Percentiles rank a stretch among this genome's conserved stretches.
These are phyloP conservation scores for Phyllosticta capitalensis DNA, from an alignment of 2,329 filamentous ascomycete species.

Conservation along the genomic window DNA sequence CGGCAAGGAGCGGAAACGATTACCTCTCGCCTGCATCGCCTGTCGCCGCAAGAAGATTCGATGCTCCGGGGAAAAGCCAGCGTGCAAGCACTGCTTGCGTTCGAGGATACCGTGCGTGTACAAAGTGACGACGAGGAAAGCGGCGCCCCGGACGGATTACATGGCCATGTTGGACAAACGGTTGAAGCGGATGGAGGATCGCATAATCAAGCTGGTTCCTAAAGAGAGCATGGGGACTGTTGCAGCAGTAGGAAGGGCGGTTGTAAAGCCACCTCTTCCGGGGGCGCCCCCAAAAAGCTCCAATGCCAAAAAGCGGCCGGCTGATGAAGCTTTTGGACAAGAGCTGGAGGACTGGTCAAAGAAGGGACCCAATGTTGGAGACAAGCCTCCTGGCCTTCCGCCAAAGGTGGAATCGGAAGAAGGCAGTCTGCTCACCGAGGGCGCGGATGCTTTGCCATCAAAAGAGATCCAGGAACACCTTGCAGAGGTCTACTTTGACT, in stretches of 20 bases:
- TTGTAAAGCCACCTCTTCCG: conserved; percentile 69
- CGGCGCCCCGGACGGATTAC: conserved; percentile 89
- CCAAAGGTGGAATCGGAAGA: conserved; percentile 57
- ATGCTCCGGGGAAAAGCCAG: conserved; percentile 94
- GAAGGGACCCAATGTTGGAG: conserved; percentile 27
- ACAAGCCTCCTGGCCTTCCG: conserved; percentile 39
- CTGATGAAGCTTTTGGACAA: conserved; percentile 77
- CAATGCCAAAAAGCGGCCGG: conserved; percentile 64
- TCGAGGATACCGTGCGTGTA: conserved; percentile 94
- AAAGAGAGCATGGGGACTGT: conserved; percentile 68
- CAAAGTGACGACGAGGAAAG: conserved; percentile 91
- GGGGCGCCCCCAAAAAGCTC: conserved; percentile 47
- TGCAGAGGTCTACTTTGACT: conserved; percentile 90
- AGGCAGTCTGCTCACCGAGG: conserved; percentile 68
- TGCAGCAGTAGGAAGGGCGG: conserved; percentile 61
- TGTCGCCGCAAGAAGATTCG: conserved; percentile 96
- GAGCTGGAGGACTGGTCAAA: conserved; percentile 77
- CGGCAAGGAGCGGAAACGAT: conserved; percentile 86
- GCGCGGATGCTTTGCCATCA: conserved; percentile 69
- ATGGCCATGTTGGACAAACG: conserved; percentile 99
- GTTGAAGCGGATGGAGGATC: conserved; percentile 92
- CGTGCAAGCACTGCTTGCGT: conserved; percentile 89
- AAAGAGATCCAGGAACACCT: conserved; percentile 89
- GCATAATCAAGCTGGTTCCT: conserved; percentile 90
- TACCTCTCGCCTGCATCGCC: conserved; percentile 90